Percentiles rank a stretch among this genome's conserved stretches.
Evolutionary conservation across 139 green algal genomes (phyloP).

Genomic region (Asterochloris sp.): DNA sequence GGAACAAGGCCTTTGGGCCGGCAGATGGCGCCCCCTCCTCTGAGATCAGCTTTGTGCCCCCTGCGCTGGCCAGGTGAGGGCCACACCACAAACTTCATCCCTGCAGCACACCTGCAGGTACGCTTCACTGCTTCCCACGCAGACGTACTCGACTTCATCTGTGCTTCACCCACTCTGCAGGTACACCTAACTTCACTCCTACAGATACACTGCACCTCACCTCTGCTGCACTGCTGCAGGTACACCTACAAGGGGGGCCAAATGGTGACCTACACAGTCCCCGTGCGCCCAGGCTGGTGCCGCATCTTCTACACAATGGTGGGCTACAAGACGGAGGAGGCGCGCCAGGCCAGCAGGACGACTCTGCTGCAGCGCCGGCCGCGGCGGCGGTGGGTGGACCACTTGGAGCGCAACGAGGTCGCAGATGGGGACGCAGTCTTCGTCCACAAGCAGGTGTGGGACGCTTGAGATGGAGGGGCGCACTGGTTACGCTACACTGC

Average conservation of each 20-base stretch:
- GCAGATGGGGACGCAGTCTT: constrained; percentile 13
- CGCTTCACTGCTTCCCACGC: too few species aligned
- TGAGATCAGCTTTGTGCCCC: too few species aligned
- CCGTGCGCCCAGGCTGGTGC: background rate
- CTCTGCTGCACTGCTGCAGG: background rate
- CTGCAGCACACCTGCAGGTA: too few species aligned
- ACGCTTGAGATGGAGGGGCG: background rate
- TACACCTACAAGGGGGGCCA: background rate
- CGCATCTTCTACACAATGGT: background rate
- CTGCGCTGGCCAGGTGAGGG: too few species aligned
- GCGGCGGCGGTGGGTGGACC: background rate
- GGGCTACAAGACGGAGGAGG: background rate
- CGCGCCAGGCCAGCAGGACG: background rate
- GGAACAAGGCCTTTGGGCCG: too few species aligned
- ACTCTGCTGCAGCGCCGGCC: background rate
- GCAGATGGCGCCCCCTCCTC: too few species aligned
- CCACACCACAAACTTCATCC: too few species aligned
- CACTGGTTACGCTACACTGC: background rate
- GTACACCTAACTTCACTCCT: too few species aligned
- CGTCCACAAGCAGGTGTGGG: constrained; percentile 14
- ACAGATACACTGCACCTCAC: too few species aligned
- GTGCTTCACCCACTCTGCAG: too few species aligned
- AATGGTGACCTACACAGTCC: background rate
- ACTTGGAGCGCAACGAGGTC: constrained; percentile 6
- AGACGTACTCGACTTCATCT: too few species aligned